Evolutionary conservation across 345 rosid genomes (phyloP).

Genomic region (Salix udensis): DNA sequence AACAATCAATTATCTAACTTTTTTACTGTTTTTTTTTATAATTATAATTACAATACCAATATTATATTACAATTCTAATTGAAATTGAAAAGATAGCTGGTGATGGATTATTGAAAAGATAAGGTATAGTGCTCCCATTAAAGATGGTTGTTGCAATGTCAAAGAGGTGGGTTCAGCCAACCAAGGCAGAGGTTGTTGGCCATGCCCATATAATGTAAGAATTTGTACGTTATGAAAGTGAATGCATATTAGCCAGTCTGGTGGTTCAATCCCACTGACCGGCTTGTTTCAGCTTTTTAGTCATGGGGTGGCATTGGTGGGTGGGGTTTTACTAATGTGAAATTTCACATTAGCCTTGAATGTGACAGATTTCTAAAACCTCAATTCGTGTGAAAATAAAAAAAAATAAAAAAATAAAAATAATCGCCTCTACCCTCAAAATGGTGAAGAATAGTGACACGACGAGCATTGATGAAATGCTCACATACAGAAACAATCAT

Average conservation of each 20-base stretch:
- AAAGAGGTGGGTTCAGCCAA: conserved; percentile 5
- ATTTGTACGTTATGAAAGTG: conserved; percentile 1
- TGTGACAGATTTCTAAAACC: neutral
- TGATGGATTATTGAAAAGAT: neutral
- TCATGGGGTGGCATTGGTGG: conserved; percentile 3
- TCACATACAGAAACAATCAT: neutral
- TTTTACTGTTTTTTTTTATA: no score
- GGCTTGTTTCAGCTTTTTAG: neutral
- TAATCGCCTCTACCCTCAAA: neutral
- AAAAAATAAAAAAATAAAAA: neutral
- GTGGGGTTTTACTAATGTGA: neutral
- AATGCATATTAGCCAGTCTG: neutral
- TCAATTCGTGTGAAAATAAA: neutral
- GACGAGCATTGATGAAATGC: conserved; percentile 16
- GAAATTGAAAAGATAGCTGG: neutral
- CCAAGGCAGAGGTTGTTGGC: conserved; percentile 10
- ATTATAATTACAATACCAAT: no score
- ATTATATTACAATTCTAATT: no score
- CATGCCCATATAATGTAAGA: neutral
- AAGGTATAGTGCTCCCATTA: neutral
- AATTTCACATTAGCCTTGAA: neutral
- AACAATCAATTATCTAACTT: no score
- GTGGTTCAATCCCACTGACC: neutral
- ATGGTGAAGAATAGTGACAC: conserved; percentile 11
- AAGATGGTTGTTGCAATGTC: conserved; percentile 1